A percentile compares a stretch with the other conserved stretches of the same genome.
phyloP scores from a whole-genome alignment of 116 monocot genomes.

The Trichopus zeylanicus region DNA sequence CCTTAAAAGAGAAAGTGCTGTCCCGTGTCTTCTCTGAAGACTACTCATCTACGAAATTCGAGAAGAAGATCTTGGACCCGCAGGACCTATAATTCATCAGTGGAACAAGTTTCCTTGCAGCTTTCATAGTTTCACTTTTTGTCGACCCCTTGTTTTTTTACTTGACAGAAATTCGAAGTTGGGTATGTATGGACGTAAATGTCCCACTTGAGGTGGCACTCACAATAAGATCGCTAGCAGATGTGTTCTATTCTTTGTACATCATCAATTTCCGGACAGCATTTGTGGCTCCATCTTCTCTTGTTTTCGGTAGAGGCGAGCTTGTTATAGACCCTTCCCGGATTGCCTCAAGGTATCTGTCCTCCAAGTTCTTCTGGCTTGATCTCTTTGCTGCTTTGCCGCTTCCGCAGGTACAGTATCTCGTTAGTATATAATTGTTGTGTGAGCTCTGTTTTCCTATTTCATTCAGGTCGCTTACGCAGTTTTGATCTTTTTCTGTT shows the following conservation, averaged over 20 bases:
- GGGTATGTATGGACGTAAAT: constrained; percentile 31
- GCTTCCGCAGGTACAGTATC: constrained; percentile 55
- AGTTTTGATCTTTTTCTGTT: constrained; percentile 7
- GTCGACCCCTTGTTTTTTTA: constrained; percentile 83
- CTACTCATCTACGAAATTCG: constrained; percentile 26
- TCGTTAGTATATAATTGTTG: background rate
- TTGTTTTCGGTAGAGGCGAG: constrained; percentile 85
- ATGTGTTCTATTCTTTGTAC: constrained; percentile 56
- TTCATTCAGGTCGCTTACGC: background rate
- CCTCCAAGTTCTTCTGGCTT: constrained; percentile 41
- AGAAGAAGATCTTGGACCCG: constrained; percentile 52
- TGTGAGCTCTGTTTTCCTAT: background rate
- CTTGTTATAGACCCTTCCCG: constrained; percentile 60
- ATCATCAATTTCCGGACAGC: constrained; percentile 76
- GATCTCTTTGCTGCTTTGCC: constrained; percentile 72
- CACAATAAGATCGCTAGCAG: constrained; percentile 49
- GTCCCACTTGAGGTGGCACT: constrained; percentile 24
- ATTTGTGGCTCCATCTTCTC: constrained; percentile 76
- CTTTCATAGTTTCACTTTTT: constrained; percentile 63
- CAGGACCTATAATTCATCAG: constrained; percentile 32
- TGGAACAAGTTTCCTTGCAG: constrained; percentile 69
- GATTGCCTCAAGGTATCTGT: constrained; percentile 56
- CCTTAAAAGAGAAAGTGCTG: constrained; percentile 38
- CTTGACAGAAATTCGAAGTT: constrained; percentile 28
- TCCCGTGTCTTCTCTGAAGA: constrained; percentile 81